phyloP scores from a whole-genome alignment of 306 rosid species.

The Carpinus viminea region DNA sequence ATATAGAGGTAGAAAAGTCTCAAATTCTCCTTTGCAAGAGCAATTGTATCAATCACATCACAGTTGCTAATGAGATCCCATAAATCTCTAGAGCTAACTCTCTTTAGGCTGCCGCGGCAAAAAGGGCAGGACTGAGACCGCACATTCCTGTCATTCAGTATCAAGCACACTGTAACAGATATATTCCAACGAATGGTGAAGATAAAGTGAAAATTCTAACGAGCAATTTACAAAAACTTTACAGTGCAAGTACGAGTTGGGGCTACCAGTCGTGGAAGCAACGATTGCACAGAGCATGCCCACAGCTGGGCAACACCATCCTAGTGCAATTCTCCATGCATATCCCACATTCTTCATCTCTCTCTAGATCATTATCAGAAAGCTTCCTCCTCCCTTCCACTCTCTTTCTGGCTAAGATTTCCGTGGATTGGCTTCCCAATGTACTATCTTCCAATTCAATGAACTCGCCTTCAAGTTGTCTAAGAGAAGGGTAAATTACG shows the following conservation, averaged over 20 bases:
- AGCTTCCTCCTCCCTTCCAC: conserved; percentile 28
- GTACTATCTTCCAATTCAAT: conserved; percentile 31
- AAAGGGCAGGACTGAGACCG: conserved; percentile 84
- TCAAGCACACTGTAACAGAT: neutral
- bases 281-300: conserved; percentile 66
- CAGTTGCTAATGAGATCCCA: conserved; percentile 57
- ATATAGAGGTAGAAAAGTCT: conserved; percentile 54
- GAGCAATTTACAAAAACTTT: neutral
- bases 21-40: conserved; percentile 61
- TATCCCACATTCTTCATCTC: conserved; percentile 75
- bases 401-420: conserved; percentile 34
- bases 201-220: neutral
- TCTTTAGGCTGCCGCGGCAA: conserved; percentile 61
- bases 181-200: neutral
- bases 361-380: conserved; percentile 36
- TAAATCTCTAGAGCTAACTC: conserved; percentile 52
- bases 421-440: conserved; percentile 26
- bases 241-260: conserved; percentile 9
- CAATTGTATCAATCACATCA: conserved; percentile 52
- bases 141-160: conserved; percentile 44
- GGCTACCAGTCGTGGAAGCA: conserved; percentile 77
- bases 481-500: conserved; percentile 68
- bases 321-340: conserved; percentile 68
- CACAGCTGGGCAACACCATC: conserved; percentile 73
- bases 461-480: conserved; percentile 64